Base-by-base conservation (phyloP, 805 yeast species). In the Ogataea pilisensis region DNA sequence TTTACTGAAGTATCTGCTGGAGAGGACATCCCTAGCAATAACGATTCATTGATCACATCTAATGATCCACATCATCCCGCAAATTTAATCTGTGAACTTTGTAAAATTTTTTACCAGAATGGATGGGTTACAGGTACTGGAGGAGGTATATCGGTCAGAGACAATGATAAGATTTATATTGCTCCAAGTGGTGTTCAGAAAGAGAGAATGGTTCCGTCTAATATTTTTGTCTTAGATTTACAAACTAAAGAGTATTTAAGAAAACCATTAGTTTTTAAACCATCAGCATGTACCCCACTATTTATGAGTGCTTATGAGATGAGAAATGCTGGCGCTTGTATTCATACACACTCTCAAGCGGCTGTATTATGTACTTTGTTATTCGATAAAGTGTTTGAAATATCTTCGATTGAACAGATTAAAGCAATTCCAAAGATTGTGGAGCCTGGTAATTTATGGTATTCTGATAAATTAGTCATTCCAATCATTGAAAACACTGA, bases 161-260 rank as follows among this genome's bases (percentile, higher is more conserved):
- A 74, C 2, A 73, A 71, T 1, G 70, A 78, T 45, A 54, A 66
- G 17, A 76, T 86, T 14, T 90, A 74, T 60, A 73, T 90, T 31
- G 95, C 97, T 0, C 97, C 98, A 4, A 85, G 95, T n/a, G 97
- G 97, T 1, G 95, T 90, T 8, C 96, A 90, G 59, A 90, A 90
- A 65, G 98, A 90, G 60, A 70, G 89, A 45, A 81, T 90, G 78
- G 64, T 72, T 31, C 95, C 95, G 4, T 72, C 75, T 47, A 87
- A 91, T 58, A 73, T 90, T 78, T 87, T 87, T 60, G 87, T 87
- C 12, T 78, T 80, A 66, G 80, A 80, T 44, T 60, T 69, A n/a
- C 66, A 71, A 4, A 69, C 75, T 7, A 65, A 70, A 37, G 69
- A 72, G 34, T 76, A 81, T 43, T 42, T 83, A 13, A 64, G 84